Percentiles rank a stretch among this genome's conserved stretches.
phyloP scores from a whole-genome alignment of 805 yeast genomes.

The Clavispora fructus region DNA sequence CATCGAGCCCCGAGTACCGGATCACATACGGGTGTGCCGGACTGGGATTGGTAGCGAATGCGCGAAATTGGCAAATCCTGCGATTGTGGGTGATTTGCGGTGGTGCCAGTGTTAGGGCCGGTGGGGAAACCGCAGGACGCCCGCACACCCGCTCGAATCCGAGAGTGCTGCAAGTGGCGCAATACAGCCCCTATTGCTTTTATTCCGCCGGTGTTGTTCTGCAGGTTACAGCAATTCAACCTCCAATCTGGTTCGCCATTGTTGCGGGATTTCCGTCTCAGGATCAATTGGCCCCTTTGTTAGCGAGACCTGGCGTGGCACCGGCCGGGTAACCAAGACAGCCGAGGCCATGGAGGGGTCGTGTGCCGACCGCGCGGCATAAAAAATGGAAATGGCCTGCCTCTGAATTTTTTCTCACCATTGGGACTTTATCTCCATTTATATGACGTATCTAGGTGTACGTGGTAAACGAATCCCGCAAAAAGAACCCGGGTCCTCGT shows the following conservation, averaged over 20 bases:
- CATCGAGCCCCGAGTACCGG: neutral
- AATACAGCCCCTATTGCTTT: neutral
- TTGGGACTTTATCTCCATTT: constrained; percentile 34
- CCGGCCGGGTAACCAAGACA: neutral
- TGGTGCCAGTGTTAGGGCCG: neutral
- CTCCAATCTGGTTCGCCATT: too few species aligned
- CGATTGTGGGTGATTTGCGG: neutral
- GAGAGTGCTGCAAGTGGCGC: too few species aligned
- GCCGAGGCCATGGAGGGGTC: neutral
- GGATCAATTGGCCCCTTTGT: too few species aligned
- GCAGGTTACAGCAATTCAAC: too few species aligned
- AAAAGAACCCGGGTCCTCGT: constrained; percentile 8
- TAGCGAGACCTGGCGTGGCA: neutral
- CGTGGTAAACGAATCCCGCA: constrained; percentile 40
- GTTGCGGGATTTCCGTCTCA: too few species aligned
- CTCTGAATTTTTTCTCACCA: neutral
- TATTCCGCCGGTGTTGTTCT: too few species aligned
- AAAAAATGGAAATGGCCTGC: neutral
- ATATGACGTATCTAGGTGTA: constrained; percentile 30
- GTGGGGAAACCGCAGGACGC: neutral
- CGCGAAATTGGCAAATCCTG: neutral
- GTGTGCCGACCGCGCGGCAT: neutral
- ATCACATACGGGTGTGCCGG: neutral
- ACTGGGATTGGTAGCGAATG: neutral
- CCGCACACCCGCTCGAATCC: neutral